Percentiles rank a stretch among this genome's conserved stretches.
phyloP scores from a whole-genome alignment of 306 rosid species.

The Sicyos baderoa region DNA sequence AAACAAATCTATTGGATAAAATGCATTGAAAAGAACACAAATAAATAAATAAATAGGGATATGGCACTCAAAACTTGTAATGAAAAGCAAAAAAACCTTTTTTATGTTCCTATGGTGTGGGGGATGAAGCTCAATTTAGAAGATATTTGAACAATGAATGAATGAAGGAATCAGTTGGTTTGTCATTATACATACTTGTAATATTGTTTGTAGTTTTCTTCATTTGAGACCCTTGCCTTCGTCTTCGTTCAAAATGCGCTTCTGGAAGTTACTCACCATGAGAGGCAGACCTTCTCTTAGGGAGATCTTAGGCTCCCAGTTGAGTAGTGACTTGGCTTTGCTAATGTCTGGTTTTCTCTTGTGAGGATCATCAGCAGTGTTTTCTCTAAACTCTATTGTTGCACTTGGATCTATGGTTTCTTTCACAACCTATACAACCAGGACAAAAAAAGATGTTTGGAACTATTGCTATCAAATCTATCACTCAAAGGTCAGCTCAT shows the following conservation, averaged over 20 bases:
- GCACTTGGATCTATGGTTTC: conserved; percentile 90
- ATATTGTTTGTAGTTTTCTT: background rate
- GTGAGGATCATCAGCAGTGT: conserved; percentile 97
- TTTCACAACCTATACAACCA: conserved; percentile 60
- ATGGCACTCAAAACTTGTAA: conserved; percentile 13
- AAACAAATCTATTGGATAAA: background rate
- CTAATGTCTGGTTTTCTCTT: conserved; percentile 95
- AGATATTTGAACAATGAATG: conserved; percentile 16
- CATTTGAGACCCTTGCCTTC: conserved; percentile 47
- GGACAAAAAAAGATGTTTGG: background rate
- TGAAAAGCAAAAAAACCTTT: background rate
- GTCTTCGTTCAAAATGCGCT: conserved; percentile 88
- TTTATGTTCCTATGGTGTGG: conserved; percentile 5
- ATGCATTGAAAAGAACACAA: conserved; percentile 9
- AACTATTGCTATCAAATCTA: background rate
- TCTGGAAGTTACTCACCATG: conserved; percentile 87
- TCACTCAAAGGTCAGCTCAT: background rate
- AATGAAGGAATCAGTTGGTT: conserved; percentile 9
- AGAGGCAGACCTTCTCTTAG: conserved; percentile 89
- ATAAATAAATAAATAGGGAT: conserved; percentile 15
- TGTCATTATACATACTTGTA: conserved; percentile 7
- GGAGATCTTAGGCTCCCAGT: conserved; percentile 83
- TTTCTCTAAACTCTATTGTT: conserved; percentile 69
- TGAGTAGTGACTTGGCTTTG: conserved; percentile 84
- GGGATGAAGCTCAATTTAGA: conserved; percentile 7